These are phyloP conservation scores for Auriscalpium microsporum DNA, from an alignment of 768 basidiomycete species.

Conservation along the genomic window DNA sequence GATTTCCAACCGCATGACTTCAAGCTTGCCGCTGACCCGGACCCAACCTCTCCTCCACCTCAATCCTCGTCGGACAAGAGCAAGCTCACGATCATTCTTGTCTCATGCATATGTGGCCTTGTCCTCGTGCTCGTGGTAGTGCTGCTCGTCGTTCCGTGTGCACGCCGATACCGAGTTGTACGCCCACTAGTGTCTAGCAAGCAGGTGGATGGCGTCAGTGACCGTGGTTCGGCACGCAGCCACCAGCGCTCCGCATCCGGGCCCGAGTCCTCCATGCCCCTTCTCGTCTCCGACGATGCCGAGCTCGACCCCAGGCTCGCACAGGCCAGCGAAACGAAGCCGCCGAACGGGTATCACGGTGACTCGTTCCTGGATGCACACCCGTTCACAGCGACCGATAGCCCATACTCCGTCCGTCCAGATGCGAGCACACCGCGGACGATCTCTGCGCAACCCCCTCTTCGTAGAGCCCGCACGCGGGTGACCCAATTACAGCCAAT, in stretches of 20 bases:
- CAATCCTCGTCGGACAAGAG: no score
- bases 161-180: slow-evolving; percentile 7
- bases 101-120: slow-evolving; percentile 9
- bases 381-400: slow-evolving; percentile 4
- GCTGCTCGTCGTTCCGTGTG: slow-evolving; percentile 8
- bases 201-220: neutral
- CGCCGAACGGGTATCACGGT: neutral
- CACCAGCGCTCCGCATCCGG: slow-evolving; percentile 8
- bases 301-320: neutral
- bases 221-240: neutral
- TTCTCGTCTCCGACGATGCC: slow-evolving; percentile 6
- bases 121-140: slow-evolving; percentile 5
- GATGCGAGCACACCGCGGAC: slow-evolving; percentile 2
- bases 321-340: neutral
- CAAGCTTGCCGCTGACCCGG: no score
- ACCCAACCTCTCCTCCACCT: no score
- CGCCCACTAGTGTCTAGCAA: neutral
- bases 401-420: neutral
- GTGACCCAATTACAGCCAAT: slow-evolving; percentile 7
- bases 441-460: slow-evolving; percentile 1
- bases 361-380: neutral
- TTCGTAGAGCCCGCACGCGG: slow-evolving; percentile 10
- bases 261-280: slow-evolving; percentile 11
- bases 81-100: slow-evolving; percentile 7
- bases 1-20: no score